Conservation (phyloP, 495 filamentous ascomycete species). For the Penicillium robsamsonii region DNA sequence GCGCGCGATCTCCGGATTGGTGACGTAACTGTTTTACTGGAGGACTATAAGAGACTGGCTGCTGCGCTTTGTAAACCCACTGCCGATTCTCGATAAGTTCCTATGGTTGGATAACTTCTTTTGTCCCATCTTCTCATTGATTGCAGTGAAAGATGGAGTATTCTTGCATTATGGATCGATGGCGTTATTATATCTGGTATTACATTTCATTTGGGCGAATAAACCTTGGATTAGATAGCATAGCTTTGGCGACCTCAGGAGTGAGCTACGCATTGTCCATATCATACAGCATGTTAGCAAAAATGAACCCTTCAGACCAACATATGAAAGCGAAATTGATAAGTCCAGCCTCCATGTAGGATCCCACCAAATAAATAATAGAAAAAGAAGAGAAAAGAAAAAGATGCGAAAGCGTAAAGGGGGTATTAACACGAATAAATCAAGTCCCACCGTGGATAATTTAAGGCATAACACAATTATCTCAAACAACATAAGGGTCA, state of each 20-base stretch:
- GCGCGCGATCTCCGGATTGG: conserved; percentile 74
- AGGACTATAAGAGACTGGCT: conserved; percentile 84
- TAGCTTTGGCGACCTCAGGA: conserved; percentile 6
- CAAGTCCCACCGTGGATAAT: conserved; percentile 8
- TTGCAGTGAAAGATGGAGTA: neutral
- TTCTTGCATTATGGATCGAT: conserved; percentile 14
- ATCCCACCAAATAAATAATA: neutral
- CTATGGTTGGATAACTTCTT: neutral
- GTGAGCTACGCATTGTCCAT: conserved; percentile 15
- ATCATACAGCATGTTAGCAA: conserved; percentile 18
- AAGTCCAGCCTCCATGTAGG: neutral
- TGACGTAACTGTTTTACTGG: conserved; percentile 77
- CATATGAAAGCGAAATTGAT: neutral
- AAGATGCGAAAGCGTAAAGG: conserved; percentile 1
- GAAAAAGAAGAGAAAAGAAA: neutral
- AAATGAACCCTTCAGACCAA: neutral
- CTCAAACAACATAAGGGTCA: conserved; percentile 5
- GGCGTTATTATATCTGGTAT: conserved; percentile 19
- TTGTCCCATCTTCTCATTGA: neutral
- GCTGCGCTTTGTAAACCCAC: conserved; percentile 37
- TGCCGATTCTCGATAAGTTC: conserved; percentile 23
- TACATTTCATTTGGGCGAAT: conserved; percentile 17
- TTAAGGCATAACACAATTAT: conserved; percentile 7
- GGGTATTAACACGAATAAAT: conserved; percentile 22
- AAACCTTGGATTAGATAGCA: conserved; percentile 14